Evolutionary conservation across 805 yeast species (phyloP), one percentile per base, ranked within the genome.

Genomic region (Kodamaea laetipori): DNA sequence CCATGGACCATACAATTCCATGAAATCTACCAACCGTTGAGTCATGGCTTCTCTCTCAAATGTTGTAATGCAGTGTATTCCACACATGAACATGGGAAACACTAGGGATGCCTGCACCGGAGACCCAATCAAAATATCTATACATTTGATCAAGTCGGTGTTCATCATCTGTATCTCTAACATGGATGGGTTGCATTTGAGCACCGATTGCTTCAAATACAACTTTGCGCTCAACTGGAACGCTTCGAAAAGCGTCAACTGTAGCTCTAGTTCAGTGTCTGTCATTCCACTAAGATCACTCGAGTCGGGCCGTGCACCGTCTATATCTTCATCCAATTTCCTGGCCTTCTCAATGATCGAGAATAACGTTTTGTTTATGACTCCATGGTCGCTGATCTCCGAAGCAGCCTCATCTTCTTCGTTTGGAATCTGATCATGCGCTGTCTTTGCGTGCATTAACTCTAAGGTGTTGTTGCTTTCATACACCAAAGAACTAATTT

Each of bases 21-120:
- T 77, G 53, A 81, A 76, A 24, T 69, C 76, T 15, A 77, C 77
- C 47, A 84, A 76, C 46, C 84, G 67, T 11, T 52, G 55, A 27
- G 68, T 61, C 75, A 86, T 80, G 35, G 63, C 57, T n/a, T 58
- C 57, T 15, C 87, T 71, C 49, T 79, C 83, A n/a, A 53, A 64
- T n/a, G 56, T 57, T 0, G 76, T 71, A 4, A 78, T 74, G 50
- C 85, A 76, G 57, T 81, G 82, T 55, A 86, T 76, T 1, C 92
- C 95, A 1, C 89, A 84, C 15, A 87, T 78, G 57, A 87, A 87
- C 49, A 86, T 61, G 0, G 95, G 95, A 61, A 87, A 86, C 30
- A 86, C 82, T 11, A 86, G 60, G 1, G 84, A 79, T 3, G 87
- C 82, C 54, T 86, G 90, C 33, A 85, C 82, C 1, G 78, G 74